Conservation (phyloP, 2,329 filamentous ascomycete species). For the Atkinsonella texensis region DNA sequence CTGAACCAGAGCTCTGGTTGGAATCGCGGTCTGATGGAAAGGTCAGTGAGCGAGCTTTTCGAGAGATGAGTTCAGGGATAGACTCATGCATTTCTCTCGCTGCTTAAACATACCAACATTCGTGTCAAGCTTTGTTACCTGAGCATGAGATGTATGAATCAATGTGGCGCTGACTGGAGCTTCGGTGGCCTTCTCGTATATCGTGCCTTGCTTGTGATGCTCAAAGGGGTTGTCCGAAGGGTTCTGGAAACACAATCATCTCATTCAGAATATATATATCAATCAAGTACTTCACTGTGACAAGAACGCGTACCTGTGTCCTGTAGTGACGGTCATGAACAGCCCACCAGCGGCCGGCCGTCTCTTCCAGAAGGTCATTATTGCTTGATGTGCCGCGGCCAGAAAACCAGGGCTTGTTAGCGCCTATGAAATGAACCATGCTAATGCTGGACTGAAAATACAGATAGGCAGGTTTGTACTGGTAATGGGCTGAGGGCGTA, state of each 20-base stretch:
- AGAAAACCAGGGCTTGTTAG: slow-evolving; percentile 76
- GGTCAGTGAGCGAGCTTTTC: neutral
- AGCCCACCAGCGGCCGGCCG: slow-evolving; percentile 84
- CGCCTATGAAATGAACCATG: slow-evolving; percentile 88
- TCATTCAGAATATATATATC: neutral
- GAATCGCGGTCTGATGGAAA: neutral
- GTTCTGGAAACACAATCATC: neutral
- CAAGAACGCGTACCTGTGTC: slow-evolving; percentile 28
- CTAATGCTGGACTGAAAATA: slow-evolving; percentile 86
- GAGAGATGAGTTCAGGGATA: neutral
- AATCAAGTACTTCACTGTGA: neutral
- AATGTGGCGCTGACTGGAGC: neutral
- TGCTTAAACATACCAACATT: neutral
- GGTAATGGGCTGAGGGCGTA: slow-evolving; percentile 91
- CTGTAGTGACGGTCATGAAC: slow-evolving; percentile 83
- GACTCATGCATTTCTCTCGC: too few relatives aligned
- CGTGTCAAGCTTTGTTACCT: neutral
- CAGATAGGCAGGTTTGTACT: slow-evolving; percentile 89
- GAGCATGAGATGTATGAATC: neutral
- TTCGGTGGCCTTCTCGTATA: neutral
- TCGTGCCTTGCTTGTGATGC: neutral
- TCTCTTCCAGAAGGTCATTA: slow-evolving; percentile 62
- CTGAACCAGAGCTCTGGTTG: neutral
- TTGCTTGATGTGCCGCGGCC: slow-evolving; percentile 44
- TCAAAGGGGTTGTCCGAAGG: neutral